Conservation (phyloP, 2,329 filamentous ascomycete species). For the Venturia nashicola region DNA sequence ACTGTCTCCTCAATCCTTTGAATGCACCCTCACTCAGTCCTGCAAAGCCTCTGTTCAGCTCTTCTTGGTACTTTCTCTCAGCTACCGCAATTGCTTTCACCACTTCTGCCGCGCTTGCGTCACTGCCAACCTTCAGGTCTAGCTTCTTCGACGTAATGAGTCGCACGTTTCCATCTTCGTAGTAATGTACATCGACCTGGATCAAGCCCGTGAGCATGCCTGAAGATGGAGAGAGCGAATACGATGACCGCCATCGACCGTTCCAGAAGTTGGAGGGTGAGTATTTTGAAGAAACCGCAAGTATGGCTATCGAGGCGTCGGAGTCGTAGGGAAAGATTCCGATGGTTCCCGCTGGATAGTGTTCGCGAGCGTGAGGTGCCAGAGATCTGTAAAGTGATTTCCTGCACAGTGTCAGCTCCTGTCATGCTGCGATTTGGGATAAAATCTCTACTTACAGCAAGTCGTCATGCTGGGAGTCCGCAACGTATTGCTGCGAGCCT, state of each 20-base stretch:
- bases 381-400: conserved; percentile 76
- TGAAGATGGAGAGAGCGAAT: conserved; percentile 62
- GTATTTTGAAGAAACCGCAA: conserved; percentile 93
- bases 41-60: conserved; percentile 82
- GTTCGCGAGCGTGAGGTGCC: conserved; percentile 65
- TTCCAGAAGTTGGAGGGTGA: conserved; percentile 99
- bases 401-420: conserved; percentile 30
- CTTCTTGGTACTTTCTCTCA: conserved; percentile 93
- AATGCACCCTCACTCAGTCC: conserved; percentile 88
- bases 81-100: conserved; percentile 62
- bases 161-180: conserved; percentile 96
- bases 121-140: conserved; percentile 43
- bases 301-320: conserved; percentile 63
- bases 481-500: conserved; percentile 61
- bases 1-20: conserved; percentile 80
- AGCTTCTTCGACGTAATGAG: conserved; percentile 78
- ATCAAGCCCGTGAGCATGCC: conserved; percentile 62
- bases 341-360: conserved; percentile 71
- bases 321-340: conserved; percentile 72
- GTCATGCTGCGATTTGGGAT: not conserved
- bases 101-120: conserved; percentile 54
- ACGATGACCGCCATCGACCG: conserved; percentile 86
- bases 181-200: conserved; percentile 96
- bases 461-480: conserved; percentile 66
- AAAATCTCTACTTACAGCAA: conserved; percentile 51